Evolutionary conservation across 2,329 filamentous ascomycete genomes (phyloP).

Genomic region (Beauveria sp.): DNA sequence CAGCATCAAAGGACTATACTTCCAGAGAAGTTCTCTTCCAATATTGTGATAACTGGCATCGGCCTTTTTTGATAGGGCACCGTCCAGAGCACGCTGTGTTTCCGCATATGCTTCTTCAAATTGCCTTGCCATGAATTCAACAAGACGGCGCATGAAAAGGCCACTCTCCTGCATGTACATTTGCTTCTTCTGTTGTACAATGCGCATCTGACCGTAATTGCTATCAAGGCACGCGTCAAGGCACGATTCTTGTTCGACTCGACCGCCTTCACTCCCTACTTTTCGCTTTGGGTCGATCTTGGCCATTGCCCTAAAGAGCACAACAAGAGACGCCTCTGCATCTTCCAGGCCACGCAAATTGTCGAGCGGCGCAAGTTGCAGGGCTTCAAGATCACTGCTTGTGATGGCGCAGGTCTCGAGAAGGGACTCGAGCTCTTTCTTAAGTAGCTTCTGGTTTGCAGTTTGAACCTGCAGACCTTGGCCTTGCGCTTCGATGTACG

Average conservation of each 20-base stretch:
- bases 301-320: conserved; percentile 83
- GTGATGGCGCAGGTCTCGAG: conserved; percentile 88
- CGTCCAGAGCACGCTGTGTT: conserved; percentile 57
- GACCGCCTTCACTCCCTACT: conserved; percentile 39
- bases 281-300: conserved; percentile 83
- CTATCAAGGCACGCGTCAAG: conserved; percentile 61
- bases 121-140: conserved; percentile 72
- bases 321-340: conserved; percentile 69
- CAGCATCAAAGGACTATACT: conserved; percentile 78
- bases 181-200: conserved; percentile 89
- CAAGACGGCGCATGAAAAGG: conserved; percentile 69
- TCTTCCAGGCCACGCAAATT: conserved; percentile 62
- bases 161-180: conserved; percentile 72
- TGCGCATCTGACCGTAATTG: conserved; percentile 83
- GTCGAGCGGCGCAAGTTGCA: conserved; percentile 67
- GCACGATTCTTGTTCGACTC: conserved; percentile 34
- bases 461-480: conserved; percentile 96
- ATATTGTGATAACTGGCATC: conserved; percentile 64
- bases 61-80: conserved; percentile 56
- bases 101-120: conserved; percentile 70
- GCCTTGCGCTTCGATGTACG: conserved; percentile 94
- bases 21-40: conserved; percentile 71
- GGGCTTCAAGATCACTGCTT: conserved; percentile 60
- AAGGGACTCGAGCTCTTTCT: conserved; percentile 81
- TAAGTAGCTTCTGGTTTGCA: conserved; percentile 89